A percentile compares a stretch with the other conserved stretches of the same genome.
Evolutionary conservation across 2,329 filamentous ascomycete species (phyloP).

Genomic region (Sclerotinia borealis): DNA sequence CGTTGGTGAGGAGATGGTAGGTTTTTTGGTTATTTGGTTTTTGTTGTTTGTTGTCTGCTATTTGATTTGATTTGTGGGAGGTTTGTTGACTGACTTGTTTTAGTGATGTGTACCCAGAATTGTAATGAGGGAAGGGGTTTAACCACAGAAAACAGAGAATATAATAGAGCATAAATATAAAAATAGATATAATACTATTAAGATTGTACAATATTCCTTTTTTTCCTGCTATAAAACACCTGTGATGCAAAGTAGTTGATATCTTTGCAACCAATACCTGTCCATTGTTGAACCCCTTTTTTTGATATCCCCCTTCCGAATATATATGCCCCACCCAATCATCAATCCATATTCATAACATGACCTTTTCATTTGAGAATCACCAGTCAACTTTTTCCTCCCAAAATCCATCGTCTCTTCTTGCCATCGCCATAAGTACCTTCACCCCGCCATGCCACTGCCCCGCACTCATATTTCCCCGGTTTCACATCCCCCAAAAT

Average conservation of each 20-base stretch:
- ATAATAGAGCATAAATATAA: not conserved
- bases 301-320: slow-evolving; percentile 11
- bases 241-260: slow-evolving; percentile 29
- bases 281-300: slow-evolving; percentile 26
- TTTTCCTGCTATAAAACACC: slow-evolving; percentile 17
- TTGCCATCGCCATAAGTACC: not conserved
- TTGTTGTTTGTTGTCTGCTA: not conserved
- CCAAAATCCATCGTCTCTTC: not conserved
- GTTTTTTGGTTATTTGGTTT: slow-evolving; percentile 12
- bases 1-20: slow-evolving; percentile 45
- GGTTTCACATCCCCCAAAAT: not conserved
- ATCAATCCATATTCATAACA: not conserved
- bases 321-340: slow-evolving; percentile 5
- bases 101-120: slow-evolving; percentile 24
- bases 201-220: not conserved
- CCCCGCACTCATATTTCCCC: slow-evolving; percentile 1
- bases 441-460: not conserved
- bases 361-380: not conserved
- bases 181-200: not conserved
- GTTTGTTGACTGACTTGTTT: not conserved
- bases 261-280: slow-evolving; percentile 20
- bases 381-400: not conserved
- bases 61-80: too few species aligned
- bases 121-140: not conserved
- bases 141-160: not conserved